Conservation (phyloP, 805 yeast genomes). For the Zygotorulaspora florentina region DNA sequence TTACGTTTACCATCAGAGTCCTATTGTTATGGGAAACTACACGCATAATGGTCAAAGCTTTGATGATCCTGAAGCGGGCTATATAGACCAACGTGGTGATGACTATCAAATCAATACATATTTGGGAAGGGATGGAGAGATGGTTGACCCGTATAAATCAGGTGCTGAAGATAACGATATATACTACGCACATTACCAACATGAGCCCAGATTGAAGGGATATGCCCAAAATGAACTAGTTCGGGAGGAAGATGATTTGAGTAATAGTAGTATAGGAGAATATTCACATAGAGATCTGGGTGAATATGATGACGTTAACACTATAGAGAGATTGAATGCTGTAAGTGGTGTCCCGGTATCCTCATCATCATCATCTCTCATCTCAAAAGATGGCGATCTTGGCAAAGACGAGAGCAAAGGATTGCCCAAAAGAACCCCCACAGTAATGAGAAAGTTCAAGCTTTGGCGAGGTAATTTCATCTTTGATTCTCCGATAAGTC, state of each 20-base stretch:
- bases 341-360: slow-evolving; percentile 13
- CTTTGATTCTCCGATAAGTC: slow-evolving; percentile 85
- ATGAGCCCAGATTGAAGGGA: slow-evolving; percentile 1
- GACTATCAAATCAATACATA: slow-evolving; percentile 36
- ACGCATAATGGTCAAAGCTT: slow-evolving; percentile 13
- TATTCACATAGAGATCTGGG: slow-evolving; percentile 26
- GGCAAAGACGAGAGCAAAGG: slow-evolving; percentile 4
- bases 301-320: slow-evolving; percentile 24
- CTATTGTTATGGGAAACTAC: slow-evolving; percentile 9
- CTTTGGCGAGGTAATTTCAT: slow-evolving; percentile 68
- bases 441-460: slow-evolving; percentile 31
- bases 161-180: slow-evolving; percentile 3
- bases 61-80: slow-evolving; percentile 26
- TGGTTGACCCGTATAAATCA: slow-evolving; percentile 34
- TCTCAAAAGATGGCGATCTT: slow-evolving; percentile 10
- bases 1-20: slow-evolving; percentile 9
- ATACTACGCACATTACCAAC: slow-evolving; percentile 1
- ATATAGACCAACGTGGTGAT: slow-evolving; percentile 34
- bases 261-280: slow-evolving; percentile 12
- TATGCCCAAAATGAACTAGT: slow-evolving; percentile 5
- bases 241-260: slow-evolving; percentile 13
- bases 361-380: slow-evolving; percentile 10
- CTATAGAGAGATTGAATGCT: slow-evolving; percentile 12
- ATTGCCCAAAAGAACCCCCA: slow-evolving; percentile 20
- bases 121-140: slow-evolving; percentile 33